Evolutionary conservation across 2,329 filamentous ascomycete species (phyloP).

Genomic region (Claviceps sp.): DNA sequence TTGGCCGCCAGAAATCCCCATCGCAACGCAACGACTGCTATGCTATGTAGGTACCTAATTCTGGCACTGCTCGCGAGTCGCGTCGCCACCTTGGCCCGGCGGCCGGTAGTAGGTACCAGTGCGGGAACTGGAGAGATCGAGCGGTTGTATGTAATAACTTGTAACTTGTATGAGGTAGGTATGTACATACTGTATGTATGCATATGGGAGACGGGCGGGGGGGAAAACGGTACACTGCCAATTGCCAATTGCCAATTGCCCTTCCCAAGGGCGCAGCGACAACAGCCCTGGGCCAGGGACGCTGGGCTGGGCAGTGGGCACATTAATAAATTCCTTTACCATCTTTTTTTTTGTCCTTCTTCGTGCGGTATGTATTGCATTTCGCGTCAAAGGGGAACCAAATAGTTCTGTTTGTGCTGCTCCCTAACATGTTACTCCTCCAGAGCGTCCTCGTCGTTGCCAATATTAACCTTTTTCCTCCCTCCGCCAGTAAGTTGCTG

Average conservation of each 20-base stretch:
- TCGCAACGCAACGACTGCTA: background rate
- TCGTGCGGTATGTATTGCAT: background rate
- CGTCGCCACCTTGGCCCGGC: background rate
- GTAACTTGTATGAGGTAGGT: too few relatives aligned
- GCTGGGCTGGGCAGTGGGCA: too few relatives aligned
- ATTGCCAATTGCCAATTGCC: slow-evolving; percentile 1
- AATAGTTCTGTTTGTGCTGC: slow-evolving; percentile 10
- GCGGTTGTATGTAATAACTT: background rate
- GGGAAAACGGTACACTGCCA: background rate
- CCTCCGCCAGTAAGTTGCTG: slow-evolving; percentile 75
- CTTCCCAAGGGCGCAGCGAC: slow-evolving; percentile 8
- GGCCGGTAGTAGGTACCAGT: background rate
- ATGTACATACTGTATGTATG: background rate
- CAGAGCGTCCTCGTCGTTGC: slow-evolving; percentile 50
- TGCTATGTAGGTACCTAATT: too few relatives aligned
- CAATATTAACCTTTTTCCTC: slow-evolving; percentile 81
- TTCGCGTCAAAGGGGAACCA: slow-evolving; percentile 2
- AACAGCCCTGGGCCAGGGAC: slow-evolving; percentile 5
- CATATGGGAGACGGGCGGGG: background rate
- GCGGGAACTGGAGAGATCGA: background rate
- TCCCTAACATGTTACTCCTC: slow-evolving; percentile 16
- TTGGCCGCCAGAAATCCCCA: slow-evolving; percentile 1
- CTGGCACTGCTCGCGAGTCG: too few relatives aligned
- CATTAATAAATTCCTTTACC: background rate
- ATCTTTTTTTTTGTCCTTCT: background rate